These are phyloP conservation scores for Phytophthora europaea DNA, from an alignment of 352 stramenopile species.

Conservation along the genomic window DNA sequence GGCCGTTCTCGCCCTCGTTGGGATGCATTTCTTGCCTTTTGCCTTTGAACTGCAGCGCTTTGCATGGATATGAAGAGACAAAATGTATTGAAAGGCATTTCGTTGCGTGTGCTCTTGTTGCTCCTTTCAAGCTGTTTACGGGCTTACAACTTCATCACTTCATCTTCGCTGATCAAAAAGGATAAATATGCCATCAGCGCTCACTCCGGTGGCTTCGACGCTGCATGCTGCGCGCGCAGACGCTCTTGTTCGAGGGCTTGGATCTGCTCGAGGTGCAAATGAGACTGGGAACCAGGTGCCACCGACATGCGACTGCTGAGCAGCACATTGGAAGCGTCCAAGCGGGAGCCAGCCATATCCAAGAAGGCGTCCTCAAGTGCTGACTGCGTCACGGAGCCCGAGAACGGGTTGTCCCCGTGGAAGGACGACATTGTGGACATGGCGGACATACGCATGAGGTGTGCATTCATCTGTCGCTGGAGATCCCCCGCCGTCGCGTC, in stretches of 20 bases:
- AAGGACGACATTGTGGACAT: conserved; percentile 71
- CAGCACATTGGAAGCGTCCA: conserved; percentile 81
- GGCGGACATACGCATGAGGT: conserved; percentile 62
- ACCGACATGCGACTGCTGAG: conserved; percentile 63
- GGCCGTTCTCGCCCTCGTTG: neutral
- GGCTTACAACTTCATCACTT: conserved; percentile 16
- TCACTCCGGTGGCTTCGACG: conserved; percentile 26
- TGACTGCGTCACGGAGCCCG: conserved; percentile 80
- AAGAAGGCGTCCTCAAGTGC: conserved; percentile 87
- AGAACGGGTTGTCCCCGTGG: conserved; percentile 68
- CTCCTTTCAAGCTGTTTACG: conserved; percentile 1
- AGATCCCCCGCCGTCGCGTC: conserved; percentile 41
- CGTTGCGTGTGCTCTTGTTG: conserved; percentile 20
- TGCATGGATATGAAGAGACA: conserved; percentile 31
- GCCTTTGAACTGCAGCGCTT: conserved; percentile 1
- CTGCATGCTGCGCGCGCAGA: conserved; percentile 18
- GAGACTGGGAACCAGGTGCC: conserved; percentile 34
- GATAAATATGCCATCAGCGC: conserved; percentile 45
- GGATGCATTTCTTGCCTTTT: conserved; percentile 22
- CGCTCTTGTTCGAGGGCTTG: conserved; percentile 32
- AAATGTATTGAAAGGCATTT: conserved; percentile 39
- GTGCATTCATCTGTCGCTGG: conserved; percentile 58
- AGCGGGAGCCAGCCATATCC: conserved; percentile 82
- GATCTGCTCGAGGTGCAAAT: conserved; percentile 35
- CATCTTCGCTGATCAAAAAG: conserved; percentile 31